Conservation (phyloP, 805 yeast genomes). For the Kazachstania kunashirensis region DNA sequence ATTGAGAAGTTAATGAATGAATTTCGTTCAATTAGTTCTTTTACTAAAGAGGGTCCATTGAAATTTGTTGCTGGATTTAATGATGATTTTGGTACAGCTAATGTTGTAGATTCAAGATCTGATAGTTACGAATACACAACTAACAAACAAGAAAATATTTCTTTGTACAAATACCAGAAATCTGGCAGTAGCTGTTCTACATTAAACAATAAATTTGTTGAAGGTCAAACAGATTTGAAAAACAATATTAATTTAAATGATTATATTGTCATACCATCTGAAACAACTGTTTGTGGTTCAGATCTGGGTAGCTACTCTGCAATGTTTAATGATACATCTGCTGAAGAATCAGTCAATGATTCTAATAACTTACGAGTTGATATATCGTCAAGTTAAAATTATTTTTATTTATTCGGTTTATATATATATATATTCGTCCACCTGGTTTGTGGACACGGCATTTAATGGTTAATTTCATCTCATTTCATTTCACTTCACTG, state of each 20-base stretch:
- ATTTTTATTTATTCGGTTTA: neutral
- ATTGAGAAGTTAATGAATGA: conserved; percentile 13
- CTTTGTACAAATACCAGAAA: neutral
- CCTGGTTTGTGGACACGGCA: neutral
- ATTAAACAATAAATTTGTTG: neutral
- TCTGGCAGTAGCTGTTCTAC: neutral
- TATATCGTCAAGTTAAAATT: neutral
- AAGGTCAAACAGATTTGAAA: neutral
- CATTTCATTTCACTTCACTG: too few species aligned
- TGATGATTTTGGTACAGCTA: neutral
- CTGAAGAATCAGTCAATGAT: neutral
- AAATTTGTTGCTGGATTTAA: conserved; percentile 13
- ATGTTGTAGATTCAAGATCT: too few species aligned
- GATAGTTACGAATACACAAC: too few species aligned
- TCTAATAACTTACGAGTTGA: neutral
- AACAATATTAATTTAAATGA: neutral
- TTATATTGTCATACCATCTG: neutral
- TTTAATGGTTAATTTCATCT: too few species aligned
- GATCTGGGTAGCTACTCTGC: neutral
- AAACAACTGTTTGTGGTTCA: neutral
- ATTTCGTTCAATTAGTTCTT: conserved; percentile 17
- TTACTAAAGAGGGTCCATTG: conserved; percentile 22
- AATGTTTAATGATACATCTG: neutral
- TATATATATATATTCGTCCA: neutral
- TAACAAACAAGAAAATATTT: too few species aligned